Conservation (phyloP, 2,329 filamentous ascomycete species). For the Ophiostoma ips region DNA sequence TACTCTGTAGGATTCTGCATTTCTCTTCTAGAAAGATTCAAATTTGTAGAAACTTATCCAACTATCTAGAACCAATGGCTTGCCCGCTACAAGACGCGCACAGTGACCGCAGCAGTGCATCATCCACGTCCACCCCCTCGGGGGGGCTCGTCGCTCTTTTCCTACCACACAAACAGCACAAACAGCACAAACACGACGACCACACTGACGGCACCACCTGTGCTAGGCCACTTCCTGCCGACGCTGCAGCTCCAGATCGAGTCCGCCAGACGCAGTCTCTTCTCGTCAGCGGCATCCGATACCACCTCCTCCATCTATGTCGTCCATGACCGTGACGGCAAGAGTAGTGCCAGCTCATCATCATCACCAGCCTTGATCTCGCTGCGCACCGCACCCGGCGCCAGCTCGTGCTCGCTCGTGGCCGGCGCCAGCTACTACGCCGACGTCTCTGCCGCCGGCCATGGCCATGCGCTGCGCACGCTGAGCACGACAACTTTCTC, state of each 20-base stretch:
- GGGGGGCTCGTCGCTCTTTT: too few species aligned
- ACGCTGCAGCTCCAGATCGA: constrained; percentile 33
- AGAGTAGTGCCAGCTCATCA: not conserved
- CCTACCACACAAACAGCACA: too few species aligned
- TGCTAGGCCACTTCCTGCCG: too few species aligned
- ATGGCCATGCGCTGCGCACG: constrained; percentile 14
- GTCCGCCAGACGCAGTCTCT: not conserved
- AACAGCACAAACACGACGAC: too few species aligned
- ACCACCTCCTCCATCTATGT: not conserved
- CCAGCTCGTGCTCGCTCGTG: constrained; percentile 34
- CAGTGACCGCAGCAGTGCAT: too few species aligned
- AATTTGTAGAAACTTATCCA: too few species aligned
- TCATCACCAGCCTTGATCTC: constrained; percentile 31
- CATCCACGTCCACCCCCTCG: too few species aligned
- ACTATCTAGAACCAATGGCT: too few species aligned
- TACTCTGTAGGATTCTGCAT: too few species aligned
- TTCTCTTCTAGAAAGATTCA: too few species aligned
- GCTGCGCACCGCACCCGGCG: constrained; percentile 30
- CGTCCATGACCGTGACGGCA: constrained; percentile 14
- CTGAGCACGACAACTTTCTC: constrained; percentile 42
- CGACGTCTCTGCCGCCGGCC: not conserved
- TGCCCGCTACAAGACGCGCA: too few species aligned
- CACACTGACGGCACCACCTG: too few species aligned
- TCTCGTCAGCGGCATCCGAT: not conserved
- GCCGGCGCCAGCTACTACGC: constrained; percentile 23